Evolutionary conservation across 768 basidiomycete species (phyloP).

Genomic region (Amanita muscaria): DNA sequence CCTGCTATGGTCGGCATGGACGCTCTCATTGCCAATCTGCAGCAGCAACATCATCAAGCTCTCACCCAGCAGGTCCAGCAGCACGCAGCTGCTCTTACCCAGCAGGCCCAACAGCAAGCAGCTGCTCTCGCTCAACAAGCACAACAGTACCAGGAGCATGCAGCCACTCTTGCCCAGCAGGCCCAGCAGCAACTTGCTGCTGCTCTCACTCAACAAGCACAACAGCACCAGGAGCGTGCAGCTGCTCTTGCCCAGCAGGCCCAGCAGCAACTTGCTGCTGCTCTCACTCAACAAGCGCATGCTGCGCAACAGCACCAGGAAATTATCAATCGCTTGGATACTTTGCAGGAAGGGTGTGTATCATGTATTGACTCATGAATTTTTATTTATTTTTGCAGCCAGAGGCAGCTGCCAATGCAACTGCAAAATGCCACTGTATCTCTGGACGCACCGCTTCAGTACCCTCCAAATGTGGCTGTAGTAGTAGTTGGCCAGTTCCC

Average conservation of each 20-base stretch:
- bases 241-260: not conserved
- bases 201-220: too few species aligned
- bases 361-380: not conserved
- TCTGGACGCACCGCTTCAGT: not conserved
- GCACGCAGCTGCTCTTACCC: not conserved
- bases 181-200: not conserved
- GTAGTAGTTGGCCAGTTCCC: conserved; percentile 1
- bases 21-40: not conserved
- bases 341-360: conserved; percentile 1
- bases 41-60: not conserved
- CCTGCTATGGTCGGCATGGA: not conserved
- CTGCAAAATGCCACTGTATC: conserved; percentile 1
- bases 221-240: not conserved
- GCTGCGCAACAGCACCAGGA: not conserved
- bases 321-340: not conserved
- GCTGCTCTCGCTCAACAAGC: not conserved
- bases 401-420: not conserved
- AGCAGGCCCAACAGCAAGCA: not conserved
- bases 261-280: not conserved
- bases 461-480: not conserved
- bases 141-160: not conserved
- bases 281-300: too few species aligned
- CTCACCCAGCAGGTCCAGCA: not conserved
- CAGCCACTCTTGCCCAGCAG: not conserved
- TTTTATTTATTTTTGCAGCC: conserved; percentile 3